These are phyloP conservation scores for Cudoniella acicularis DNA, from an alignment of 495 filamentous ascomycete species.

Conservation along the genomic window DNA sequence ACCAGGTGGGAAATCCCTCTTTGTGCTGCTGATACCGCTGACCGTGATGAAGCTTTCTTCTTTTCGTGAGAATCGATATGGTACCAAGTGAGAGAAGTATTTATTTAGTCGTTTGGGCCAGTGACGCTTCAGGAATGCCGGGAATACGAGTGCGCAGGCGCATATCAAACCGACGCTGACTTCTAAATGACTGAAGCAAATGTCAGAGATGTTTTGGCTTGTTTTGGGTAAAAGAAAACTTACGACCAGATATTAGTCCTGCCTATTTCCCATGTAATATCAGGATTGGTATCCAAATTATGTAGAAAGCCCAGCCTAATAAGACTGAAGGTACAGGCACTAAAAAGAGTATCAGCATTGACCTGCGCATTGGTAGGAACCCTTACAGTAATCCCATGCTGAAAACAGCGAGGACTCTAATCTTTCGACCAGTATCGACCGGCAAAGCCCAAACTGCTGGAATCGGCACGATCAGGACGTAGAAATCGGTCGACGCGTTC, in stretches of 20 bases:
- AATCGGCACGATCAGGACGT: not conserved
- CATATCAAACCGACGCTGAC: not conserved
- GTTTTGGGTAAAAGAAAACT: not conserved
- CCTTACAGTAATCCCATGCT: not conserved
- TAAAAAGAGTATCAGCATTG: not conserved
- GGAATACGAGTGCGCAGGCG: not conserved
- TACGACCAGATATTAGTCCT: not conserved
- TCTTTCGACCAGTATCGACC: not conserved
- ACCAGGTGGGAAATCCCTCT: no score
- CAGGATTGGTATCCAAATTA: not conserved
- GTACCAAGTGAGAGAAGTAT: not conserved
- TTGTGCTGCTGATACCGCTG: no score
- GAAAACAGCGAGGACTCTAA: not conserved
- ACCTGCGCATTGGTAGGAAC: not conserved
- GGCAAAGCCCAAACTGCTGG: not conserved
- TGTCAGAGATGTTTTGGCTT: no score
- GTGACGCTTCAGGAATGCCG: not conserved
- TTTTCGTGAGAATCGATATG: not conserved
- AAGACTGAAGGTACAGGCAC: not conserved
- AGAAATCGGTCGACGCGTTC: not conserved
- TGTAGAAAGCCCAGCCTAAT: not conserved
- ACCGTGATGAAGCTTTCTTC: not conserved
- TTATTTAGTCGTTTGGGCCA: not conserved
- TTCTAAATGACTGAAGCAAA: not conserved
- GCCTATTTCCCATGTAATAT: not conserved